Conservation (phyloP, 2,329 filamentous ascomycete species). For the Sarocladium brachiariae region DNA sequence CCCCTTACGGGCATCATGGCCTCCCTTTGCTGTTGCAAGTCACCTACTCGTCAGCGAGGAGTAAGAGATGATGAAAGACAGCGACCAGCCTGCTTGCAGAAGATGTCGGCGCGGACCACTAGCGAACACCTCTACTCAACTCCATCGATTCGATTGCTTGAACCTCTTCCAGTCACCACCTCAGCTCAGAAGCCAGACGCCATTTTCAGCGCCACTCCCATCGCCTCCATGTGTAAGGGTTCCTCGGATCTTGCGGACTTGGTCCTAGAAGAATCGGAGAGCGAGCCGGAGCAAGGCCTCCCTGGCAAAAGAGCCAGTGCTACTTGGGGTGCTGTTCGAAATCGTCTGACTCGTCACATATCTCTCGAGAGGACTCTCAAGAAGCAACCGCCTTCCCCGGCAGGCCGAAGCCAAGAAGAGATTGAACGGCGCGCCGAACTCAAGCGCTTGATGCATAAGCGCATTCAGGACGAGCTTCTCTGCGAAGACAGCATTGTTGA, state of each 20-base stretch:
- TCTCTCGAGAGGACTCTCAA: slow-evolving; percentile 36
- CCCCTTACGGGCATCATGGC: neutral
- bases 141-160: neutral
- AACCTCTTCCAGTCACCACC: neutral
- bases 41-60: neutral
- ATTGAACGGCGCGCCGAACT: slow-evolving; percentile 49
- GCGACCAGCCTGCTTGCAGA: neutral
- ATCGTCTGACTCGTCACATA: slow-evolving; percentile 37
- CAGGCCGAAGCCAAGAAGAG: slow-evolving; percentile 44
- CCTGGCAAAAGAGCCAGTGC: slow-evolving; percentile 27
- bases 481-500: slow-evolving; percentile 33
- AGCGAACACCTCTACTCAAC: neutral
- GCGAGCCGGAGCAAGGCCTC: slow-evolving; percentile 25
- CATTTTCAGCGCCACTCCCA: neutral
- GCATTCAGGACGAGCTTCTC: slow-evolving; percentile 52
- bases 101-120: too few species aligned
- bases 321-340: slow-evolving; percentile 38
- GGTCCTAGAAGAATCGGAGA: slow-evolving; percentile 31
- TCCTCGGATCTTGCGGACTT: slow-evolving; percentile 21
- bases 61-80: too few species aligned
- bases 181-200: neutral
- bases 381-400: slow-evolving; percentile 32
- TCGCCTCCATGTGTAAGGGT: neutral
- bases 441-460: slow-evolving; percentile 45
- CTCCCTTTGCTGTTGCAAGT: neutral